Percentiles rank a stretch among this genome's conserved stretches.
phyloP scores from a whole-genome alignment of 257 asterid genomes.

The Eustoma russellianum region DNA sequence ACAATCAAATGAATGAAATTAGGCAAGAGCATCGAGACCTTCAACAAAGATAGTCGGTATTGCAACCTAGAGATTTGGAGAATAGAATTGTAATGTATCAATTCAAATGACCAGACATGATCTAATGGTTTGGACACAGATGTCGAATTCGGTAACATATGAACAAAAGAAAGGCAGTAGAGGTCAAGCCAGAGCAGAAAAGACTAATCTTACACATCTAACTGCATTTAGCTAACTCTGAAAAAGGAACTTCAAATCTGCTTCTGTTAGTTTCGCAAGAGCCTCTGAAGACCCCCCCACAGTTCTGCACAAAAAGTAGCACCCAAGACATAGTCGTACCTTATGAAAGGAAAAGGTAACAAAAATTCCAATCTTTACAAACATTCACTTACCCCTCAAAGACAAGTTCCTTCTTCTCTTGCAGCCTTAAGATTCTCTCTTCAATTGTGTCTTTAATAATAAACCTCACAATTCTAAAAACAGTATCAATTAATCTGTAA shows the following conservation, averaged over 20 bases:
- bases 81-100: no score
- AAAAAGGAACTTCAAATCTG: constrained; percentile 73
- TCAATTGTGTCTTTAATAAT: constrained; percentile 74
- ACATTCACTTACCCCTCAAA: constrained; percentile 71
- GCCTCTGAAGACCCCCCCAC: constrained; percentile 87
- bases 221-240: constrained; percentile 23
- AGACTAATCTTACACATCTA: background rate
- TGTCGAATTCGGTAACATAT: no score
- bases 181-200: background rate
- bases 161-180: background rate
- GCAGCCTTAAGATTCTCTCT: constrained; percentile 87
- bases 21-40: no score
- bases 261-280: constrained; percentile 69
- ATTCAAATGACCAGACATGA: no score
- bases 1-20: no score
- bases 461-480: constrained; percentile 73
- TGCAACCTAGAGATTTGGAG: no score
- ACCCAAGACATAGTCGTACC: constrained; percentile 2
- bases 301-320: constrained; percentile 41
- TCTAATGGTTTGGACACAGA: no score
- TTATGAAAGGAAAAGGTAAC: background rate
- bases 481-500: background rate
- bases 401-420: constrained; percentile 92
- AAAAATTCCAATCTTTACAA: background rate
- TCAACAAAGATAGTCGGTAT: no score